Conservation (phyloP, 78 protist genomes). For the Bigelowiella natans region DNA sequence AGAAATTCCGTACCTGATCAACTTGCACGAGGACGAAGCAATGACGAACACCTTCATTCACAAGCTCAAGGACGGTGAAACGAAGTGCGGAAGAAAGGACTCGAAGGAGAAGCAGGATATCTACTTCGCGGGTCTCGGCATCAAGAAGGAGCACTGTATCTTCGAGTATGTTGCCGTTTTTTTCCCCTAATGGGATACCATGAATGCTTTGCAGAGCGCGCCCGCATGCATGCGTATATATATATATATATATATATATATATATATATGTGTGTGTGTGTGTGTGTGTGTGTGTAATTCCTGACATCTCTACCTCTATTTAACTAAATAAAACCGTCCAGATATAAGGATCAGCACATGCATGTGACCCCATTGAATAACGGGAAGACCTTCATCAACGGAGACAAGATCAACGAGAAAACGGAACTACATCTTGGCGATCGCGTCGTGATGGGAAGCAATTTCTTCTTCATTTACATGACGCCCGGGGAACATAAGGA, state of each 20-base stretch:
- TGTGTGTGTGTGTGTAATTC: no score
- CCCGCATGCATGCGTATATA: background rate
- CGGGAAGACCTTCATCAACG: slow-evolving; percentile 25
- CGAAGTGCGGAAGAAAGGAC: background rate
- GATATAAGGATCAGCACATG: background rate
- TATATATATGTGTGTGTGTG: background rate
- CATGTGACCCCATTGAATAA: background rate
- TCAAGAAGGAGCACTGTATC: background rate
- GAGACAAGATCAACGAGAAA: background rate
- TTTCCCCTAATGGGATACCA: no score
- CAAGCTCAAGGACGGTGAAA: background rate
- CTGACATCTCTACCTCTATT: no score
- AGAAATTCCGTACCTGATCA: background rate
- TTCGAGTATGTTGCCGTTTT: background rate
- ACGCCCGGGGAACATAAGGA: background rate
- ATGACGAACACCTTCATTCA: background rate
- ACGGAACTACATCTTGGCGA: slow-evolving; percentile 1
- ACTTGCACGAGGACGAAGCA: background rate
- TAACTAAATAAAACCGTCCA: no score
- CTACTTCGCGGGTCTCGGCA: background rate
- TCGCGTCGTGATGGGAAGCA: slow-evolving; percentile 28
- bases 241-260: background rate
- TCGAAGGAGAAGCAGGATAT: background rate
- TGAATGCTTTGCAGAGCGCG: no score
- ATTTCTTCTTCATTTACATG: background rate